These are phyloP conservation scores for Ophiocordyceps camponoti-rufipedis DNA, from an alignment of 2,329 filamentous ascomycete genomes.

Conservation along the genomic window DNA sequence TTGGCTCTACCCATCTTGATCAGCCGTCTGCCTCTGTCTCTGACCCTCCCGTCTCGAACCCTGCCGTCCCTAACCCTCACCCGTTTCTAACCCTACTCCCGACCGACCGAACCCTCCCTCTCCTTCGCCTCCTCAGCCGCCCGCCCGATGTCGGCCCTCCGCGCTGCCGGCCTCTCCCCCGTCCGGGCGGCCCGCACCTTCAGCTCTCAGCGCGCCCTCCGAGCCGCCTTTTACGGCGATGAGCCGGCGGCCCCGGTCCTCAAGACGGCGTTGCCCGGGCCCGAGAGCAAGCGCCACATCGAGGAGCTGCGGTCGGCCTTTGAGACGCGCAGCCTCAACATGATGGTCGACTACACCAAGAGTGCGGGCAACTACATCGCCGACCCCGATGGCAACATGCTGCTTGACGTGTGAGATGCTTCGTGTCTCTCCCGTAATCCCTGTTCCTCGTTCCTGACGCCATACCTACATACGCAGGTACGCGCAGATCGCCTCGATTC, in stretches of 20 bases:
- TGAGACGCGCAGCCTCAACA: conserved; percentile 72
- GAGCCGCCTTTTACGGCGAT: conserved; percentile 20
- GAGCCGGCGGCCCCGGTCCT: conserved; percentile 34
- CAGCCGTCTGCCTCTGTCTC: background rate
- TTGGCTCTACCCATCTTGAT: too few species aligned
- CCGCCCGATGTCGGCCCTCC: conserved; percentile 4
- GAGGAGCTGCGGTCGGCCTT: conserved; percentile 61
- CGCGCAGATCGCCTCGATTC: conserved; percentile 84
- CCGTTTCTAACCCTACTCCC: background rate
- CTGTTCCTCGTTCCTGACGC: background rate
- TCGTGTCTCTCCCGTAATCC: background rate
- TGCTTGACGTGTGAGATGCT: conserved; percentile 50
- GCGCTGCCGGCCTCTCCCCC: conserved; percentile 3
- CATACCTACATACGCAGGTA: conserved; percentile 29
- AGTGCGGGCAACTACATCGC: conserved; percentile 67
- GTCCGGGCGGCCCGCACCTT: conserved; percentile 2
- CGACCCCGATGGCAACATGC: conserved; percentile 51
- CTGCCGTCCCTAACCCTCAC: background rate
- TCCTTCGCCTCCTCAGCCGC: background rate
- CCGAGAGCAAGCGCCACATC: conserved; percentile 50
- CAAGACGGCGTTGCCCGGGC: conserved; percentile 50
- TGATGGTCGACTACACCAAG: conserved; percentile 58
- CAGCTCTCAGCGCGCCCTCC: conserved; percentile 4
- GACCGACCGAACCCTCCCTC: too few species aligned
- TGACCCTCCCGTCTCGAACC: background rate